Evolutionary conservation across 139 green algal genomes (phyloP), one percentile per base, ranked within the genome.

Genomic region (Spirogloea muscicola): DNA sequence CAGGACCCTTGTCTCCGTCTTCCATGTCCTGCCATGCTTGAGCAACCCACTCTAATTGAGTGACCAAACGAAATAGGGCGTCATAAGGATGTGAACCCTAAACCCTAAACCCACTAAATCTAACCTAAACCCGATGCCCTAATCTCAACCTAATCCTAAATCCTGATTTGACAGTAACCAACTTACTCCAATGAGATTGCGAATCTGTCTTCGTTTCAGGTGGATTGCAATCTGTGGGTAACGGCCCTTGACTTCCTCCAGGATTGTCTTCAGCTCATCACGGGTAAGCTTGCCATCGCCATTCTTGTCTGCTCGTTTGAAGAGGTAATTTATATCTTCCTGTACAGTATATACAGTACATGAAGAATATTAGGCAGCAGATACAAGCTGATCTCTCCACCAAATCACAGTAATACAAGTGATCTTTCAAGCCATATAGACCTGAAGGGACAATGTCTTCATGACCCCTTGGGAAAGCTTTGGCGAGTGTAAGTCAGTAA

Each of bases 271-370:
- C 44, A 74, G 42, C 44, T 74, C 66, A 18, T 29, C 38, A 2
- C 27, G n/a, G 25, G 43, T 18, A 25, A 74, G 44, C 42, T 51
- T 66, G 5, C 66, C 66, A 37, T 74, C 66, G 21, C 39, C 39
- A 68, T 74, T 46, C 7, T n/a, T 62, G 55, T 74, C 66, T 18
- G 66, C 66, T 46, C 62, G 40, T 29, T 74, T 31, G 66, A 74
- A 74, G 3, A 74, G 46, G 4, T 57, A 16, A 5, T 21, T 36
- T 4, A 74, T 65, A 36, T 74, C 66, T 3, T 74, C 66, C 66
- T 74, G 63, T n/a, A n/a, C n/a, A n/a, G n/a, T n/a, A n/a, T n/a
- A n/a, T n/a, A n/a, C n/a, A n/a, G n/a, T n/a, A n/a, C n/a, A n/a
- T n/a, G n/a, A n/a, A n/a, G n/a, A n/a, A n/a, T n/a, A n/a, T n/a